Base-by-base conservation (phyloP, 805 yeast genomes). In the Schizosaccharomyces osmophilus region DNA sequence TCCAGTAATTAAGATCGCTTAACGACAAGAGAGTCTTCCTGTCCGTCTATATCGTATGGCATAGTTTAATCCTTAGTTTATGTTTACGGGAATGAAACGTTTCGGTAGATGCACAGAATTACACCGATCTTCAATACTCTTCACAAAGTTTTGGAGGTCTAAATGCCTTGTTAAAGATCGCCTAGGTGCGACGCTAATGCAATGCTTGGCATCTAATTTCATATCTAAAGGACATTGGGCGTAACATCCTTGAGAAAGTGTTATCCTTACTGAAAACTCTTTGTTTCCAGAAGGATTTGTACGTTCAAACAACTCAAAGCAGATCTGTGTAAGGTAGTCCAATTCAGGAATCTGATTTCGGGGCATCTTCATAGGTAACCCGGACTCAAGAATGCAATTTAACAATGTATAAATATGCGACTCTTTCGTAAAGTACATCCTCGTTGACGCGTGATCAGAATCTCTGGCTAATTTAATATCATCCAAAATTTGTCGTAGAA, bases 191-290 rank as follows among this genome's bases (percentile, higher is more conserved):
- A 97, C 90, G 31, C 96, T 89, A 64, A 93, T 93, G 72, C 93
- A 90, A 73, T 93, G 99, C 69, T 87, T 89, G 58, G 87, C 90
- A 73, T 93, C 98, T 59, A 93, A 77, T 71, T 90, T 96, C 58
- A 94, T 95, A 73, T 93, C 99, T 65, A 93, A 77, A 32, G 99
- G 98, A 71, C 90, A 95, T 68, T 88, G 95, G 0, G 97, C 89
- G 73, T 93, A 97, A 72, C 98, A 93, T 24, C 99, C 99, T 0
- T 98, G 97, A 4, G 96, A 85, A 66, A 93, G 77, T n/a, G 90
- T 84, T 64, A 93, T 77, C 68, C 97, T 79, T 62, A 93, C 84
- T 4, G 96, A 84, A 70, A 90, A 95, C 68, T 85, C 84, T 72
- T 87, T 86, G 61, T 81, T 82, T 26, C 48, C 60, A 1, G 26